These are phyloP conservation scores for Globisporangium perplexum DNA, from an alignment of 352 stramenopile genomes.

Conservation along the genomic window DNA sequence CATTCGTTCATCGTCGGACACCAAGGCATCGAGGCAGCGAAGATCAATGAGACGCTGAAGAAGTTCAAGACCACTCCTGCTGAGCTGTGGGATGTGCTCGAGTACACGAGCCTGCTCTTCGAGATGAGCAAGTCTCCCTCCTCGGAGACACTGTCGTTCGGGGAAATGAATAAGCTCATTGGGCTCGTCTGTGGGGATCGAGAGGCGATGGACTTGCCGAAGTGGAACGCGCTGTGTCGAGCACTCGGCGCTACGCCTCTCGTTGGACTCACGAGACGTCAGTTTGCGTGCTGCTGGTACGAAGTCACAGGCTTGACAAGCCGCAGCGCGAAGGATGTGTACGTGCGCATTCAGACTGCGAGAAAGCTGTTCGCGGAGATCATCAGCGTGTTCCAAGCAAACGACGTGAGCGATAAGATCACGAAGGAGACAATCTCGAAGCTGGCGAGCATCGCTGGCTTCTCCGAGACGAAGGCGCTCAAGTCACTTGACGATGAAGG, in stretches of 20 bases:
- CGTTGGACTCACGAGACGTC: constrained; percentile 30
- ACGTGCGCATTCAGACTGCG: constrained; percentile 38
- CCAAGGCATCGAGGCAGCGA: constrained; percentile 32
- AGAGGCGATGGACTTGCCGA: constrained; percentile 17
- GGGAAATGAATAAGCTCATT: constrained; percentile 33
- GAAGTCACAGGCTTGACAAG: constrained; percentile 34
- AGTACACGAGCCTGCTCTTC: constrained; percentile 50
- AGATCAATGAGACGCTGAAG: constrained; percentile 39
- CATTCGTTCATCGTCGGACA: constrained; percentile 45
- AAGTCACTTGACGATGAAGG: constrained; percentile 17
- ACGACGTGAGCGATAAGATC: constrained; percentile 22
- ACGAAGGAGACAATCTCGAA: constrained; percentile 28
- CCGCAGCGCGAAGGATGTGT: constrained; percentile 36
- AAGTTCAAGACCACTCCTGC: constrained; percentile 40
- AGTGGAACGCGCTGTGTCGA: constrained; percentile 33
- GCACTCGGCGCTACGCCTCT: constrained; percentile 29
- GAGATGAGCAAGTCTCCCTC: constrained; percentile 28
- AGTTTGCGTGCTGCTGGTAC: constrained; percentile 55
- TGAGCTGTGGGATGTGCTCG: constrained; percentile 41
- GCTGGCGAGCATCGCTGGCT: constrained; percentile 25
- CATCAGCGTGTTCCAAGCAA: constrained; percentile 36
- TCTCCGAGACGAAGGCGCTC: constrained; percentile 21
- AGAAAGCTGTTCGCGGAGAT: constrained; percentile 39
- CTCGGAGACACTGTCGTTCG: constrained; percentile 21
- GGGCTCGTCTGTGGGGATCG: constrained; percentile 26